Evolutionary conservation across 768 basidiomycete species (phyloP), one percentile per base, ranked within the genome.

Genomic region (Auriculariales sp.): DNA sequence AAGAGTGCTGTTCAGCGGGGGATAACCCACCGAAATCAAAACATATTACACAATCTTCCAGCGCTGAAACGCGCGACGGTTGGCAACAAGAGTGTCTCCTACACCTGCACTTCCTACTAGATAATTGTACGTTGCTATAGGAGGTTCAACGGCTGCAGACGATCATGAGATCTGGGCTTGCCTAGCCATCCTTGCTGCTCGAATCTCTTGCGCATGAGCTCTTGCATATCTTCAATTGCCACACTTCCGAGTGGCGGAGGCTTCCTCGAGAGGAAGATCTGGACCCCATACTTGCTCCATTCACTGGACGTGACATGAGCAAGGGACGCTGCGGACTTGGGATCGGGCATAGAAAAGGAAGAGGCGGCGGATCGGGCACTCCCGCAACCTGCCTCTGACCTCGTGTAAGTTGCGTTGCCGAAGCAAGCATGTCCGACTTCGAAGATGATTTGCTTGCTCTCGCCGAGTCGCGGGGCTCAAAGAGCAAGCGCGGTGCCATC

Each of bases 401-500:
- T n/a, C n/a, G n/a, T n/a, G n/a, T n/a, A n/a, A n/a, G n/a, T n/a
- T n/a, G n/a, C n/a, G n/a, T n/a, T n/a, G n/a, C n/a, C n/a, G n/a
- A n/a, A n/a, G n/a, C n/a, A n/a, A 28, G 5, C 3, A 53, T 50
- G 52, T 42, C 35, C 30, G 63, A 63, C 49, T 47, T 64, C 30
- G 60, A 60, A 31, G 60, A 61, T 28, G 64, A 65, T 49, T 55
- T 65, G 14, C 58, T 65, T 11, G 64, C 60, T 4, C 54, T 65
- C 24, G 64, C 62, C n/a, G 61, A 59, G 48, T 58, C 63, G 46
- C 58, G 56, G 35, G 61, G 58, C 14, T 47, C 50, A 17, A 56
- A 57, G 48, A 60, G 59, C 51, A 53, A 56, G 35, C 35, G 42
- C 31, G 17, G 49, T 17, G 47, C 66, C 55, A 82, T 87, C 66